A percentile compares a stretch with the other conserved stretches of the same genome.
These are phyloP conservation scores for Zygoascus meyerae DNA, from an alignment of 1,139 yeast species.

Conservation along the genomic window DNA sequence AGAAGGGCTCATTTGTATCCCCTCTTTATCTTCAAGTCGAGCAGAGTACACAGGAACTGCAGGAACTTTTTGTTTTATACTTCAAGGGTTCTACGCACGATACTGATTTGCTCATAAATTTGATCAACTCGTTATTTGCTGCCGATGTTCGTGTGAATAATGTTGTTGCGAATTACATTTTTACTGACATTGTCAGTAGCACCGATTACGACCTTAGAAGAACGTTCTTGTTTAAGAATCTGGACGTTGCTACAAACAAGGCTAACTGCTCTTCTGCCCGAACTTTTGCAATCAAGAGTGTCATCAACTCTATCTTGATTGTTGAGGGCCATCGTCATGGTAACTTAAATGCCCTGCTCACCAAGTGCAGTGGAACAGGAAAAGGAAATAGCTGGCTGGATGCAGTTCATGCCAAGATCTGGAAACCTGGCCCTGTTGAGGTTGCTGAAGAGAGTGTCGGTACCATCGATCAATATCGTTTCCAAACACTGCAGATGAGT, in stretches of 20 bases:
- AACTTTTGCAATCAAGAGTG: conserved; percentile 54
- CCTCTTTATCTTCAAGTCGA: conserved; percentile 67
- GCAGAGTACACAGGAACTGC: conserved; percentile 61
- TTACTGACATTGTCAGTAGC: conserved; percentile 50
- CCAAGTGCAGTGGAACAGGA: conserved; percentile 28
- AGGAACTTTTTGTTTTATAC: conserved; percentile 47
- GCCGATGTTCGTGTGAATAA: conserved; percentile 46
- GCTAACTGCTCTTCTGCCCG: conserved; percentile 43
- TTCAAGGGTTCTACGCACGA: conserved; percentile 38
- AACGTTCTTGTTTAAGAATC: conserved; percentile 47
- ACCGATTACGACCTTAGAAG: conserved; percentile 45
- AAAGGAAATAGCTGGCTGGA: conserved; percentile 52
- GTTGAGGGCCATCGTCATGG: conserved; percentile 54
- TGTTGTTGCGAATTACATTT: conserved; percentile 52
- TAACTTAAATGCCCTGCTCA: conserved; percentile 46
- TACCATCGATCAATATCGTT: conserved; percentile 65
- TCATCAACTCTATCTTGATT: conserved; percentile 62
- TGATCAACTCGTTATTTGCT: conserved; percentile 42
- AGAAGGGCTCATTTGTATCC: conserved; percentile 47
- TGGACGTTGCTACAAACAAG: conserved; percentile 40
- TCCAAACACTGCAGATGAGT: conserved; percentile 76
- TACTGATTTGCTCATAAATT: conserved; percentile 40
- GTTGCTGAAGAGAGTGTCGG: conserved; percentile 55
- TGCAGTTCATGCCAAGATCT: conserved; percentile 54
- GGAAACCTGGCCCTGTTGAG: conserved; percentile 54